phyloP scores from a whole-genome alignment of 2,329 filamentous ascomycete species.

The Curvularia lunata region DNA sequence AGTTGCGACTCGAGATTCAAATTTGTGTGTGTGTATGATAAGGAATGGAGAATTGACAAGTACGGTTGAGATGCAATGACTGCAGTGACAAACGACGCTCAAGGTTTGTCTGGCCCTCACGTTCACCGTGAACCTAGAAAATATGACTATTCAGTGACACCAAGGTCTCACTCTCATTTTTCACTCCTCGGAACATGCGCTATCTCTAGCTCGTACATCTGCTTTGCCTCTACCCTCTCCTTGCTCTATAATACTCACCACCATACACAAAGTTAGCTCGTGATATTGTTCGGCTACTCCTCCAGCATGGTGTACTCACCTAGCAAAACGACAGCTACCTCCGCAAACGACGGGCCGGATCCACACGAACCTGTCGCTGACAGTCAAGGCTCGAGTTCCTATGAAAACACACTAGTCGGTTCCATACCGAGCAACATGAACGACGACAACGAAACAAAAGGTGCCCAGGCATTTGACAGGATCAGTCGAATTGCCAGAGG shows the following conservation, averaged over 20 bases:
- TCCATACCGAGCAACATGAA: neutral
- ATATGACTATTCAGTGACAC: neutral
- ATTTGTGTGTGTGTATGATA: constrained; percentile 18
- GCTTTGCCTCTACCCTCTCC: neutral
- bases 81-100: constrained; percentile 1
- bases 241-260: neutral
- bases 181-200: neutral
- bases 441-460: constrained; percentile 7
- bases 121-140: constrained; percentile 7
- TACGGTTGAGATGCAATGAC: neutral
- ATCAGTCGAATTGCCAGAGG: neutral
- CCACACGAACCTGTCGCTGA: constrained; percentile 1
- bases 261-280: neutral
- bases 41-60: neutral
- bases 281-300: neutral
- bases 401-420: too few relatives aligned
- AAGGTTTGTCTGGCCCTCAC: neutral
- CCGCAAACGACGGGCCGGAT: neutral
- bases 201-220: neutral
- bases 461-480: constrained; percentile 3
- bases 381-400: neutral
- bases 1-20: constrained; percentile 13
- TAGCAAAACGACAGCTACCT: neutral
- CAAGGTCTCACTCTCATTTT: neutral
- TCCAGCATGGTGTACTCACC: neutral